Conservation (phyloP, 2,329 filamentous ascomycete species). For the Exophiala oligosperma region DNA sequence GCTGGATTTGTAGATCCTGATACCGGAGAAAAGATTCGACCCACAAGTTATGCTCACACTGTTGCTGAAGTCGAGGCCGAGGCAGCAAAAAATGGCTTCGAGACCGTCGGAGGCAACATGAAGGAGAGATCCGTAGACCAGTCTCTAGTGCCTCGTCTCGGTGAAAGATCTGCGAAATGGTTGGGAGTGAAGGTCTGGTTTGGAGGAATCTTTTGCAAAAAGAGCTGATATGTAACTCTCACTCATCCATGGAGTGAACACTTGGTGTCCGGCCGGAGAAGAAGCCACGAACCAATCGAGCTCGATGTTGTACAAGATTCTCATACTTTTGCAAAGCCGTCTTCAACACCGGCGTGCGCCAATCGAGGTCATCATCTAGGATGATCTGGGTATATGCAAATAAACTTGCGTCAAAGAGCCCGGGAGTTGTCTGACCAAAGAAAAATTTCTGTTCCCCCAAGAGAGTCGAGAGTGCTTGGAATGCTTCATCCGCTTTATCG, state of each 20-base stretch:
- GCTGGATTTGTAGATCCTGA: slow-evolving; percentile 61
- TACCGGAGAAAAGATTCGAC: slow-evolving; percentile 58
- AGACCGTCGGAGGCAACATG: slow-evolving; percentile 40
- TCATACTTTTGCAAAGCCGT: slow-evolving; percentile 59
- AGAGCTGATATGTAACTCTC: not conserved
- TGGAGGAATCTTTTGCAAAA: slow-evolving; percentile 49
- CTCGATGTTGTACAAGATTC: slow-evolving; percentile 66
- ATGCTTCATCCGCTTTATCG: slow-evolving; percentile 61
- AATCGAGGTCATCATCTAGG: slow-evolving; percentile 62
- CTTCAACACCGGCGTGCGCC: slow-evolving; percentile 56
- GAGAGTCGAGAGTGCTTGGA: slow-evolving; percentile 60
- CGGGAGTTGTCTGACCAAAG: slow-evolving; percentile 59
- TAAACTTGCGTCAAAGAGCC: slow-evolving; percentile 81
- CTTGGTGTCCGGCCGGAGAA: slow-evolving; percentile 14
- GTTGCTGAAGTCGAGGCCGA: slow-evolving; percentile 53
- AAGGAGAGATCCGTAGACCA: slow-evolving; percentile 50
- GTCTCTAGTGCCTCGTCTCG: slow-evolving; percentile 58
- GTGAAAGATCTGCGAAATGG: slow-evolving; percentile 65
- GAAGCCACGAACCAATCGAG: slow-evolving; percentile 51
- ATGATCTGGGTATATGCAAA: slow-evolving; percentile 89
- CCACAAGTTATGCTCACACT: slow-evolving; percentile 59
- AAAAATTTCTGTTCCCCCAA: slow-evolving; percentile 63
- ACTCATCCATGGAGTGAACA: not conserved
- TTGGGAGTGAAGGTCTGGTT: slow-evolving; percentile 55
- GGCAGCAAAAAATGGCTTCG: slow-evolving; percentile 49